Percentiles rank a stretch among this genome's conserved stretches.
phyloP scores from a whole-genome alignment of 495 filamentous ascomycete genomes.

The Lasiosphaeria hispida region DNA sequence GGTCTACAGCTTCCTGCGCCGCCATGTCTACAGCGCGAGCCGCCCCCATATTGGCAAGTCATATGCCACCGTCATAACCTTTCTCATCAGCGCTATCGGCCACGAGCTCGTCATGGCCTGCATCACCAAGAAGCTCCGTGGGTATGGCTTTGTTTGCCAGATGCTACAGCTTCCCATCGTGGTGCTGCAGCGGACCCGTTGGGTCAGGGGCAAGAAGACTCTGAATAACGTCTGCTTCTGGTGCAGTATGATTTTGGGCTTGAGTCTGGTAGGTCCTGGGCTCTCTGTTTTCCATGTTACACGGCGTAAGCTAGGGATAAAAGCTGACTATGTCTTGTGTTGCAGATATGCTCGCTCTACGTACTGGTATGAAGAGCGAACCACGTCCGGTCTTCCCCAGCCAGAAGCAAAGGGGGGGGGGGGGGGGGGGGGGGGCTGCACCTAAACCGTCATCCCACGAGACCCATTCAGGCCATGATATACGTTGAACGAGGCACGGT shows the following conservation, averaged over 20 bases:
- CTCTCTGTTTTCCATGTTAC: background rate
- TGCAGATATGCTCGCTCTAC: conserved; percentile 53
- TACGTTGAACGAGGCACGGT: background rate
- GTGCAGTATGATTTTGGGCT: conserved; percentile 89
- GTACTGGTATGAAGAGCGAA: conserved; percentile 40
- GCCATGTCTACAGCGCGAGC: conserved; percentile 88
- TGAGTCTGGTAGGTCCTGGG: conserved; percentile 69
- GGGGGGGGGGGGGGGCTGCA: background rate
- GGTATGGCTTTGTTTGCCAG: conserved; percentile 90
- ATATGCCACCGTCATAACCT: conserved; percentile 85
- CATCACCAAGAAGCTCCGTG: conserved; percentile 94
- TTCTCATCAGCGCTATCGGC: conserved; percentile 81
- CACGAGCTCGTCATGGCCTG: conserved; percentile 98
- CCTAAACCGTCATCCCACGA: background rate
- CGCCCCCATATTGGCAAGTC: conserved; percentile 70
- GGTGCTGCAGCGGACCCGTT: conserved; percentile 77
- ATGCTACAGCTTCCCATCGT: conserved; percentile 97
- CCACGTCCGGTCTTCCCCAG: background rate
- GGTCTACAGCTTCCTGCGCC: conserved; percentile 94
- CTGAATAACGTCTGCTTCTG: conserved; percentile 95
- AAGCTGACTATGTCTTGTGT: conserved; percentile 13
- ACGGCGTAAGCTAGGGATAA: background rate
- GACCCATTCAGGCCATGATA: no score
- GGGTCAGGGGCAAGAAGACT: conserved; percentile 67
- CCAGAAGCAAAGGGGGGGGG: background rate